Conservation (phyloP, 495 filamentous ascomycete species). For the Aspergillus affinis region DNA sequence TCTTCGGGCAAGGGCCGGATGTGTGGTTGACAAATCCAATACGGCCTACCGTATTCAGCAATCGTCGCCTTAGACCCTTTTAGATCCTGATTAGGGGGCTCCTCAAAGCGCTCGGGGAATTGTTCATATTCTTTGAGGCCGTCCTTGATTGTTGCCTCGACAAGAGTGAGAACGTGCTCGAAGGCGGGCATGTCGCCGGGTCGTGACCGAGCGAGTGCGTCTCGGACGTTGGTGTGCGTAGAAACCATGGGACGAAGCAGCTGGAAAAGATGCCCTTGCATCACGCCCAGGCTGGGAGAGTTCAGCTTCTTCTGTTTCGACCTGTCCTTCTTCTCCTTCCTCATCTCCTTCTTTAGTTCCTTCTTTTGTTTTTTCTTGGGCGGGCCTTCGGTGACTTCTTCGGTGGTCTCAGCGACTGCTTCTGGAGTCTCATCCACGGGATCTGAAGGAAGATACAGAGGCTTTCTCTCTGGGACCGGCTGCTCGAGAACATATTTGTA, state of each 20-base stretch:
- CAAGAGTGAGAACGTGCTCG: constrained; percentile 66
- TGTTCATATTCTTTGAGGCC: constrained; percentile 73
- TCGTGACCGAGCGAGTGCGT: constrained; percentile 66
- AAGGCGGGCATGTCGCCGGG: constrained; percentile 67
- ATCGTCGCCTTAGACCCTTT: constrained; percentile 65
- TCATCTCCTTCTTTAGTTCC: constrained; percentile 49
- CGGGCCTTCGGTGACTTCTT: constrained; percentile 43
- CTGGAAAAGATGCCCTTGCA: constrained; percentile 93
- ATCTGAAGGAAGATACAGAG: constrained; percentile 74
- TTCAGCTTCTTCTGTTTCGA: constrained; percentile 46
- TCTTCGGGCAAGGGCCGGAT: constrained; percentile 86
- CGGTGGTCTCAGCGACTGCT: constrained; percentile 29
- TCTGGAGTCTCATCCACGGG: constrained; percentile 40
- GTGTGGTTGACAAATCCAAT: constrained; percentile 92
- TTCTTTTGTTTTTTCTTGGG: constrained; percentile 65
- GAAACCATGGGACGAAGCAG: constrained; percentile 79
- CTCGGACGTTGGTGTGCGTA: constrained; percentile 74
- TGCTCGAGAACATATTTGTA: constrained; percentile 68
- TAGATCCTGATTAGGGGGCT: constrained; percentile 33
- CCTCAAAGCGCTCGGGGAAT: constrained; percentile 56
- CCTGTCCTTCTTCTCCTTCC: constrained; percentile 63
- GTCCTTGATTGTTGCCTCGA: constrained; percentile 67
- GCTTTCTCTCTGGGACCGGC: constrained; percentile 60
- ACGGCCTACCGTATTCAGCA: constrained; percentile 71
- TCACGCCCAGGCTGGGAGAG: constrained; percentile 73